Conservation (phyloP, 331 rosid genomes). For the Cydonia oblonga region DNA sequence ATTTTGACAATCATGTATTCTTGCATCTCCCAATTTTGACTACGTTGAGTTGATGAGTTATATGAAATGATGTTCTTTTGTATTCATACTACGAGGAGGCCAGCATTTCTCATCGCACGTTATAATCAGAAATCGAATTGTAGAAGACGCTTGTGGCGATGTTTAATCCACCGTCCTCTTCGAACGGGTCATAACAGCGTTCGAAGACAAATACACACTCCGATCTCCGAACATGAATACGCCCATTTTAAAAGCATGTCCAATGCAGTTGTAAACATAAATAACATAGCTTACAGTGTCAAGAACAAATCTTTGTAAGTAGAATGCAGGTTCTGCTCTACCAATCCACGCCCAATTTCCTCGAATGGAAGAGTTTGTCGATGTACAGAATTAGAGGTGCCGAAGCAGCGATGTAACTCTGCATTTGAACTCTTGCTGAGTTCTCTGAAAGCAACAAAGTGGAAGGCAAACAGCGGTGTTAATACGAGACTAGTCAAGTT, state of each 20-base stretch:
- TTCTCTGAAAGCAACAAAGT: constrained; percentile 39
- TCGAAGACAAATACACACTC: too few species aligned
- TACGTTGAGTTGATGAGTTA: constrained; percentile 3
- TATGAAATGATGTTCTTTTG: constrained; percentile 2
- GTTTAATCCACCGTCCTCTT: background rate
- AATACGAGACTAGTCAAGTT: too few species aligned
- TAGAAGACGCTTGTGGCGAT: background rate
- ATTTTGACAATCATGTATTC: constrained; percentile 30
- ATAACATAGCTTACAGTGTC: background rate
- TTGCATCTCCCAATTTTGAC: constrained; percentile 57
- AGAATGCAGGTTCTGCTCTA: constrained; percentile 15
- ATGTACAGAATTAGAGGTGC: constrained; percentile 51
- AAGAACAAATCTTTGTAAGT: background rate
- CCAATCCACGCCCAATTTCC: constrained; percentile 85
- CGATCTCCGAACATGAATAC: background rate
- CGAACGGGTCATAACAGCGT: too few species aligned
- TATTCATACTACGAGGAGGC: background rate
- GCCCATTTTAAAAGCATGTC: background rate
- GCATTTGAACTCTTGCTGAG: constrained; percentile 68
- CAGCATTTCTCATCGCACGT: background rate
- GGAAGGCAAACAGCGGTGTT: too few species aligned
- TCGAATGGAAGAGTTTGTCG: constrained; percentile 64
- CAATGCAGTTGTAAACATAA: background rate
- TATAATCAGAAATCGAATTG: background rate
- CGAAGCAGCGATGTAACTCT: constrained; percentile 46